phyloP scores from a whole-genome alignment of 495 filamentous ascomycete genomes.

The Aspergillus sclerotiicarbonarius region DNA sequence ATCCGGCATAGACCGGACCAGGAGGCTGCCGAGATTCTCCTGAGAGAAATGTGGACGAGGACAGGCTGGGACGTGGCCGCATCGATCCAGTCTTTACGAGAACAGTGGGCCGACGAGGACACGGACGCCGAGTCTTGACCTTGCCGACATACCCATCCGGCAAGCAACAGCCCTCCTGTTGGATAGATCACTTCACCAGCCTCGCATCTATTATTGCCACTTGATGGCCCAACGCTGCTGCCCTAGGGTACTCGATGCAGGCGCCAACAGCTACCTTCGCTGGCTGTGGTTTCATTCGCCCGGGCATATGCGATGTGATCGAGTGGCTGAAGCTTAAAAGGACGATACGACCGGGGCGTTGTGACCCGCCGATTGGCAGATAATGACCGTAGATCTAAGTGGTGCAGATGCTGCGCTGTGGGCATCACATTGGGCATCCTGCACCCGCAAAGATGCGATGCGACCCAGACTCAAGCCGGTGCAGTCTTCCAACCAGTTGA shows the following conservation, averaged over 20 bases:
- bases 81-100: conserved; percentile 22
- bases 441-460: neutral
- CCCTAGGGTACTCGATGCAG: neutral
- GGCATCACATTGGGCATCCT: neutral
- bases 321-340: neutral
- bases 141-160: too few species aligned
- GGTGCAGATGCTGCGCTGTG: neutral
- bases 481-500: neutral
- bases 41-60: conserved; percentile 25
- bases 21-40: conserved; percentile 24
- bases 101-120: conserved; percentile 26
- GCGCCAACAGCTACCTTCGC: neutral
- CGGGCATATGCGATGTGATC: neutral
- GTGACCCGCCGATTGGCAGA: neutral
- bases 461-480: neutral
- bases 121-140: conserved; percentile 12
- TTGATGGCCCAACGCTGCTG: too few species aligned
- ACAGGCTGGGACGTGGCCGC: conserved; percentile 33
- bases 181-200: neutral
- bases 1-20: conserved; percentile 28
- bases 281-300: neutral
- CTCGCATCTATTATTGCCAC: neutral
- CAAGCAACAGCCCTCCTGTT: neutral
- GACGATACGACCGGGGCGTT: neutral
- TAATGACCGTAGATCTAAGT: neutral